phyloP scores from a whole-genome alignment of 257 asterid genomes.

The Verbena officinalis region DNA sequence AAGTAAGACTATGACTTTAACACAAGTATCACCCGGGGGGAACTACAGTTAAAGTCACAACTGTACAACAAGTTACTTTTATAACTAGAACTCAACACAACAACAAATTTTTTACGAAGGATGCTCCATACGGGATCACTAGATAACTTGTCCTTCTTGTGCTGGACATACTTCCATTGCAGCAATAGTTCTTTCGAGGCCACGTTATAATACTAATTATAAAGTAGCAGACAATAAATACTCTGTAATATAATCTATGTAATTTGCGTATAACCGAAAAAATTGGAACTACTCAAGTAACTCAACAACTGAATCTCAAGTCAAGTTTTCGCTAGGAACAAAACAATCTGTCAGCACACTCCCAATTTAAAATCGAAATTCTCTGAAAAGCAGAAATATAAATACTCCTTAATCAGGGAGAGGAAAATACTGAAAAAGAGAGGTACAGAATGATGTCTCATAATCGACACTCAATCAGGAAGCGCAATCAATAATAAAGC shows the following conservation, averaged over 20 bases:
- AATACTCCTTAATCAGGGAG: background rate
- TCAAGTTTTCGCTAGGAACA: background rate
- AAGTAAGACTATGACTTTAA: constrained; percentile 15
- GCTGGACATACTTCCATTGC: constrained; percentile 11
- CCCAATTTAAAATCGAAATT: background rate
- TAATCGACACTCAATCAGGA: background rate
- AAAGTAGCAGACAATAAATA: background rate
- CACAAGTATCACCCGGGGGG: background rate
- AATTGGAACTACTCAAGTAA: background rate
- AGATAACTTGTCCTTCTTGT: constrained; percentile 3
- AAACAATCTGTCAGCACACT: constrained; percentile 4
- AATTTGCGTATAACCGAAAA: background rate
- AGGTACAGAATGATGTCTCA: background rate
- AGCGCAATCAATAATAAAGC: background rate
- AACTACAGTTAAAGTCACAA: background rate
- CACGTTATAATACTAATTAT: background rate
- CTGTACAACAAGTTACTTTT: background rate
- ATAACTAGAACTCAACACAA: constrained; percentile 9
- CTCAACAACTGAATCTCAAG: constrained; percentile 13
- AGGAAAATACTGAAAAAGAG: background rate
- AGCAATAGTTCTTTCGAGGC: background rate
- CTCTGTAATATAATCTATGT: background rate
- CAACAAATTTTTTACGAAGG: no score
- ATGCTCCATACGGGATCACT: background rate
- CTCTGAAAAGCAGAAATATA: background rate